Evolutionary conservation across 2,329 filamentous ascomycete species (phyloP).

Genomic region (Phoma sp.): DNA sequence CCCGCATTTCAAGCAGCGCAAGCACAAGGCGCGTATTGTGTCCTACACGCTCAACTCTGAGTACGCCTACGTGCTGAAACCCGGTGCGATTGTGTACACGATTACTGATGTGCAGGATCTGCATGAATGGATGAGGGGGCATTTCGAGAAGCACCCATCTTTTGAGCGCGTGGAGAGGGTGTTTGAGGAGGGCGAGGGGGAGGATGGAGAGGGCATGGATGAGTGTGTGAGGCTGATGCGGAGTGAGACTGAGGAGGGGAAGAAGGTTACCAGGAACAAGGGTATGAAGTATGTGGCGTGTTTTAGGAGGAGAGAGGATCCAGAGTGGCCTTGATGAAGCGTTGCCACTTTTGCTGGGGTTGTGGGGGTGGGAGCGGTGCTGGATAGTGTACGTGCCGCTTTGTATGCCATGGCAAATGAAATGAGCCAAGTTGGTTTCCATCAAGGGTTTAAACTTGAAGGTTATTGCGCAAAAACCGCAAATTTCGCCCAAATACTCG

Average conservation of each 20-base stretch:
- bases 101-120: slow-evolving; percentile 97
- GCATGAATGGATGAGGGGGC: slow-evolving; percentile 89
- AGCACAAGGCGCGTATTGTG: slow-evolving; percentile 96
- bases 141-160: slow-evolving; percentile 77
- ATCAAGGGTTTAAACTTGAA: too few relatives aligned
- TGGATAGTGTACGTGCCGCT: too few relatives aligned
- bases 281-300: slow-evolving; percentile 91
- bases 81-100: slow-evolving; percentile 88
- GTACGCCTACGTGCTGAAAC: slow-evolving; percentile 85
- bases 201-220: slow-evolving; percentile 71
- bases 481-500: too few relatives aligned
- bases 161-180: slow-evolving; percentile 71
- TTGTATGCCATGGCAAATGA: too few relatives aligned
- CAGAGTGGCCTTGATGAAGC: slow-evolving; percentile 74
- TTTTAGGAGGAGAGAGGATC: slow-evolving; percentile 81
- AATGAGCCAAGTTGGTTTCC: too few relatives aligned
- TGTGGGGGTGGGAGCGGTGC: too few relatives aligned
- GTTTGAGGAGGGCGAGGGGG: slow-evolving; percentile 66
- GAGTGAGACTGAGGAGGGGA: slow-evolving; percentile 91
- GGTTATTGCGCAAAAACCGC: too few relatives aligned
- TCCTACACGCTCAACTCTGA: slow-evolving; percentile 87
- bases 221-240: slow-evolving; percentile 76
- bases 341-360: too few relatives aligned
- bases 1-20: slow-evolving; percentile 95
- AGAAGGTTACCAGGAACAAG: slow-evolving; percentile 91